phyloP scores from a whole-genome alignment of 2,329 filamentous ascomycete species.

The Hymenotorrendiella dingleyae region DNA sequence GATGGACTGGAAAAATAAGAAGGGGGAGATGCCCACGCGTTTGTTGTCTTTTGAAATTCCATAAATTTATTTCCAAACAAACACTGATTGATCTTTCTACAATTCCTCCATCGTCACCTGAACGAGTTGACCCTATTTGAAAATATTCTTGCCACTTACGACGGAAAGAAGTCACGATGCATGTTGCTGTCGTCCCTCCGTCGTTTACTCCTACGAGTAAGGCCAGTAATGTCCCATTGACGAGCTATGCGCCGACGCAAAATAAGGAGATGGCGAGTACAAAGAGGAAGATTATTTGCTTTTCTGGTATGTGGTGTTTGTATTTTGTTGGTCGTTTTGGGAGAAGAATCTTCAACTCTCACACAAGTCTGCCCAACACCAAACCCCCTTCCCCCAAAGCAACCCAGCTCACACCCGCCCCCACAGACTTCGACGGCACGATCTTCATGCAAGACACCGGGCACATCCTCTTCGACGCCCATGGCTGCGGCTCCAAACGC shows the following conservation, averaged over 20 bases:
- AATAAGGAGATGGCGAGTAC: constrained; percentile 31
- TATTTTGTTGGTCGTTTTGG: constrained; percentile 6
- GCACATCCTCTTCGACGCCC: constrained; percentile 61
- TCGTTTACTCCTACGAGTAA: constrained; percentile 29
- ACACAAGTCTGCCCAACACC: not conserved
- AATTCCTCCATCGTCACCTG: too few species aligned
- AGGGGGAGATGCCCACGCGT: too few species aligned
- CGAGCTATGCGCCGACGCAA: constrained; percentile 23
- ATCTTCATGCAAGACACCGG: constrained; percentile 69
- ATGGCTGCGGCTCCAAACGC: constrained; percentile 54
- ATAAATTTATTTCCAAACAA: too few species aligned
- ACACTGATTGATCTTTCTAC: too few species aligned
- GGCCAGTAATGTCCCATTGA: constrained; percentile 22
- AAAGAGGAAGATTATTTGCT: constrained; percentile 52
- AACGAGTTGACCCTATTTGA: not conserved
- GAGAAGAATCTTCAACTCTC: not conserved
- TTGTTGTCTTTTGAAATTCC: too few species aligned
- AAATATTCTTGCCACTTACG: not conserved
- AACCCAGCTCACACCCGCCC: not conserved
- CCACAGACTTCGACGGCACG: constrained; percentile 61
- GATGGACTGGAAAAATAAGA: too few species aligned
- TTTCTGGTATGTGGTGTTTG: constrained; percentile 43
- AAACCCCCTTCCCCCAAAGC: not conserved
- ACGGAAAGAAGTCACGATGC: constrained; percentile 31
- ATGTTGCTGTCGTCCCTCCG: constrained; percentile 34